Base-by-base conservation (phyloP, 306 rosid species). In the Aeschynomene evenia region DNA sequence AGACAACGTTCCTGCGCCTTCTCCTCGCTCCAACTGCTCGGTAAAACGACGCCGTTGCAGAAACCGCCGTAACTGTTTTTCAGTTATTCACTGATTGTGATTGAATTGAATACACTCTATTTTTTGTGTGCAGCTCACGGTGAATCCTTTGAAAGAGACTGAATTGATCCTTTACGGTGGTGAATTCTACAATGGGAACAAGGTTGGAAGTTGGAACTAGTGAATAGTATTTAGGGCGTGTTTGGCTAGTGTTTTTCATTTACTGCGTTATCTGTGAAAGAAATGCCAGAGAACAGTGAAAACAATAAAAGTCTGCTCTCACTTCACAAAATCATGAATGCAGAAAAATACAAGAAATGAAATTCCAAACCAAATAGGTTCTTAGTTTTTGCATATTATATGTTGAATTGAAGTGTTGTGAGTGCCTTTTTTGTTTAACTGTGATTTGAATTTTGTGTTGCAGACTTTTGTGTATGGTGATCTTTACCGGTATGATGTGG, bases 61-160 rank as follows among this genome's bases (percentile, higher is more conserved):
- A 45, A 4, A 5, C 51, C 51, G 19, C 5, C 15, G 51, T 45
- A 45, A 45, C 51, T 9, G 51, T 45, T 45, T n/a, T 45, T 45
- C 20, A 1, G 51, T 45, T 15, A 45, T 45, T 45, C 19, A 5
- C 19, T 6, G 6, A 43, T 3, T 21, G 21, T n/a, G n/a, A n/a
- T n/a, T n/a, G n/a, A n/a, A n/a, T n/a, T n/a, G n/a, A n/a, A n/a
- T n/a, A n/a, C 13, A 12, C 48, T 4, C 13, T 14, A 2, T 40
- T 40, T 0, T 40, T 2, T 1, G 9, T 48, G 9, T 80, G 80
- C 77, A 94, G 99, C 81, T 94, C 51, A 85, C 76, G 18, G 80
- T 94, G 22, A 94, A 91, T 91, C 99, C 97, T 18, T 78, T 91
- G 91, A 94, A 94, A 78, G 99, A 94, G 69, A 84, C 97, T 2